Base-by-base conservation (phyloP, 768 basidiomycete species). In the Tricholoma sp. region DNA sequence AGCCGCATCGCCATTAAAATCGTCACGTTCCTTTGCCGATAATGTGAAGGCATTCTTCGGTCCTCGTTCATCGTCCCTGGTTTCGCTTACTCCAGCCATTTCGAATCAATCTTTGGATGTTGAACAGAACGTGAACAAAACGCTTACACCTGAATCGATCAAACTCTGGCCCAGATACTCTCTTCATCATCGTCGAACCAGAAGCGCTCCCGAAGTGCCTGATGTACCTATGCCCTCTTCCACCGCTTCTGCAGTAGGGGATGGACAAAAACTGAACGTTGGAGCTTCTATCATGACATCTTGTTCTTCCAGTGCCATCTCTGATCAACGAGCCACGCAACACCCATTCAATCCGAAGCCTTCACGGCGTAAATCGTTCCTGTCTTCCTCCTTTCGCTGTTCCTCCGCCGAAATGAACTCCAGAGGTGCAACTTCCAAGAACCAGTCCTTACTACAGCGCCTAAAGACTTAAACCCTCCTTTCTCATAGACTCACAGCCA, bases 31-130 rank as follows among this genome's bases (percentile, higher is more conserved):
- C 12, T 76, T 89, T 69, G 80, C 84, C 49, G 82, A 79, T 60
- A 85, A 83, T 61, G 81, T 88, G 56, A 80, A 77, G 62, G 82
- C 76, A 18, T 73, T 89, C 53, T 86, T 89, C 62, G 70, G 74
- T 24, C 73, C 81, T 52, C 80, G 78, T 1, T 69, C 81, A 4
- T 57, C 65, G 12, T 77, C 81, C 14, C 74, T 81, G 5, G 63
- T 71, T 46, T 60, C 69, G 32, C 61, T 69, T 5, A 39, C 39
- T 22, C 51, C 45, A 32, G 57, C 58, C 11, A 34, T 54, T 47
- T 31, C 56, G n/a, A 51, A 57, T 29, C 56, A 49, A 51, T 39
- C 43, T 11, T 31, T 58, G 39, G 60, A 62, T 56, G 24, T 34
- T 37, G 63, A 66, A 6, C 22, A 32, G 14, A 55, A 54, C 24